Conservation (phyloP, 345 rosid species). For the Brassica napus region DNA sequence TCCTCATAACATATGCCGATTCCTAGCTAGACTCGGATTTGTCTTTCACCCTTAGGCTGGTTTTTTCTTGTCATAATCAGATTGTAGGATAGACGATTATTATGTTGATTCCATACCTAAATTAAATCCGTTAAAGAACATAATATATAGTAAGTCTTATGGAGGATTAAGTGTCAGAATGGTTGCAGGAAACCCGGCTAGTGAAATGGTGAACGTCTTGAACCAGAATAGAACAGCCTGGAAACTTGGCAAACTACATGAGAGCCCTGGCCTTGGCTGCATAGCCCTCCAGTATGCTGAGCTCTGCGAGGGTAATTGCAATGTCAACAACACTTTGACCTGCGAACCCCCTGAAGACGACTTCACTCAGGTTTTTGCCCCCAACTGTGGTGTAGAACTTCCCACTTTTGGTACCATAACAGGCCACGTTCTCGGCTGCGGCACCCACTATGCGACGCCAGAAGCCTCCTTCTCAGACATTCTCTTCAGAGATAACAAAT, state of each 20-base stretch:
- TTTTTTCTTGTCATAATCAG: not conserved
- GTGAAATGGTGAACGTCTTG: conserved; percentile 69
- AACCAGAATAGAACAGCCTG: conserved; percentile 69
- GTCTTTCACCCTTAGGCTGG: not conserved
- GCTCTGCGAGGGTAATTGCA: conserved; percentile 73
- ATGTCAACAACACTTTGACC: conserved; percentile 46
- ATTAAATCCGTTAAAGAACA: not conserved
- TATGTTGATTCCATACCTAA: not conserved
- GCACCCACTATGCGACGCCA: conserved; percentile 59
- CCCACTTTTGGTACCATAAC: conserved; percentile 72
- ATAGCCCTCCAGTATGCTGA: conserved; percentile 79
- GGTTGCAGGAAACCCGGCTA: conserved; percentile 72
- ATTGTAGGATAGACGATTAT: not conserved
- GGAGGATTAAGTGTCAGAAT: not conserved
- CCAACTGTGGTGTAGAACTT: conserved; percentile 82
- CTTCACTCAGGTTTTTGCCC: conserved; percentile 77
- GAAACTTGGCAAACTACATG: conserved; percentile 54
- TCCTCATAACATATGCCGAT: conserved; percentile 17
- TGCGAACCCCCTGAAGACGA: conserved; percentile 71
- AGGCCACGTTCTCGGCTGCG: conserved; percentile 76
- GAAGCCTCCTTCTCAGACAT: conserved; percentile 58
- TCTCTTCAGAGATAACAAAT: conserved; percentile 56
- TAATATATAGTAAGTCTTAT: not conserved
- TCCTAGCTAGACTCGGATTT: conserved; percentile 12
- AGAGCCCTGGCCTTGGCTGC: conserved; percentile 89